phyloP scores from a whole-genome alignment of 164 flowering plant species.

The Vitis rotundifolia region DNA sequence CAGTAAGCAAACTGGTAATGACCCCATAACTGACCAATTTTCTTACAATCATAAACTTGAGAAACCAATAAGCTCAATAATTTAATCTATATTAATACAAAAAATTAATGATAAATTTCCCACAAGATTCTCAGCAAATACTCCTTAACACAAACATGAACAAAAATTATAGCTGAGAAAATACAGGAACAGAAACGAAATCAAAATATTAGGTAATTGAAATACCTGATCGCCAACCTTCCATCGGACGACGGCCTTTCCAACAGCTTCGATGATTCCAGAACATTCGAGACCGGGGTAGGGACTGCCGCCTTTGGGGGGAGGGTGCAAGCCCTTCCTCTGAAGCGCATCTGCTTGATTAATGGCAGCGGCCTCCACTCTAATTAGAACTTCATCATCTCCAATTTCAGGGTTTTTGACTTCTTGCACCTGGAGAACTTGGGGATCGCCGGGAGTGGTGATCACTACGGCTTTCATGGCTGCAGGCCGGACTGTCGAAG shows the following conservation, averaged over 20 bases:
- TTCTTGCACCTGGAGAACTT: slow-evolving; percentile 67
- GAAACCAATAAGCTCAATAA: too few relatives aligned
- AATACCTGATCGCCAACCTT: slow-evolving; percentile 79
- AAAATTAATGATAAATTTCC: too few relatives aligned
- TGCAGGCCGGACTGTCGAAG: too few relatives aligned
- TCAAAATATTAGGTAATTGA: neutral
- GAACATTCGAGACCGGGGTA: slow-evolving; percentile 89
- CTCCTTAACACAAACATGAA: too few relatives aligned
- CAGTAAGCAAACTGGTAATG: too few relatives aligned
- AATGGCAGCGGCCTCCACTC: slow-evolving; percentile 69
- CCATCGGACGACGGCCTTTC: slow-evolving; percentile 75
- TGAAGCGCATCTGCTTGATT: slow-evolving; percentile 80
- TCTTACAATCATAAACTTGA: too few relatives aligned
- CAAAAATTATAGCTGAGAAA: too few relatives aligned
- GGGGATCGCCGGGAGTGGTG: slow-evolving; percentile 70
- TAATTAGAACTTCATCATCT: slow-evolving; percentile 80
- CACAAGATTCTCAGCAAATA: too few relatives aligned
- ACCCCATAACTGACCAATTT: too few relatives aligned
- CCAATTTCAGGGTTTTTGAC: slow-evolving; percentile 71
- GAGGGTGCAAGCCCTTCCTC: slow-evolving; percentile 64
- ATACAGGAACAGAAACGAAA: too few relatives aligned
- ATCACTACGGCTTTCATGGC: slow-evolving; percentile 87
- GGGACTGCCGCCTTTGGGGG: slow-evolving; percentile 67
- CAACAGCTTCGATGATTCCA: slow-evolving; percentile 71
- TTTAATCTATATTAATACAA: too few relatives aligned